A percentile compares a stretch with the other conserved stretches of the same genome.
phyloP scores from a whole-genome alignment of 805 yeast species.

The Lachancea quebecensis region DNA sequence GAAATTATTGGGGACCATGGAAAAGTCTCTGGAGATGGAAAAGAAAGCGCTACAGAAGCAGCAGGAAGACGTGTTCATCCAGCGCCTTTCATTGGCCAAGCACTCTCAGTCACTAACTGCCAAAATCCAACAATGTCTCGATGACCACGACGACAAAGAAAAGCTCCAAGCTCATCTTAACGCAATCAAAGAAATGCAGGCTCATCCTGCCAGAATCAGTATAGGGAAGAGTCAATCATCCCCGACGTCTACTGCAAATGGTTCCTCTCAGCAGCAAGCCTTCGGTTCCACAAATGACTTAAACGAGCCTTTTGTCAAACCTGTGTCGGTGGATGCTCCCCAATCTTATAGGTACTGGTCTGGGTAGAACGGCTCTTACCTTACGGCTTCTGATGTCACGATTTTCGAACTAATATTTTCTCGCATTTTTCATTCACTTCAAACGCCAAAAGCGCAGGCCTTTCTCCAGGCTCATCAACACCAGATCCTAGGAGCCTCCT shows the following conservation, averaged over 20 bases:
- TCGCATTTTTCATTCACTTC: background rate
- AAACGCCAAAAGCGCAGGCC: background rate
- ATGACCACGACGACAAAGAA: slow-evolving; percentile 17
- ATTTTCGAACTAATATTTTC: background rate
- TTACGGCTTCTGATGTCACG: background rate
- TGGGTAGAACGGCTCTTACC: slow-evolving; percentile 31
- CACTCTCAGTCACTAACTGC: slow-evolving; percentile 44
- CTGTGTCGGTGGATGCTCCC: slow-evolving; percentile 55
- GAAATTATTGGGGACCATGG: slow-evolving; percentile 50
- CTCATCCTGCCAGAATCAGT: slow-evolving; percentile 29
- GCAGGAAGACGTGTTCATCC: slow-evolving; percentile 61
- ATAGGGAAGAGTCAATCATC: slow-evolving; percentile 16
- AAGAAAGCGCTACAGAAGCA: slow-evolving; percentile 51
- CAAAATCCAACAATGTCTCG: slow-evolving; percentile 27
- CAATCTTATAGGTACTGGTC: slow-evolving; percentile 63
- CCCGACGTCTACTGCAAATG: slow-evolving; percentile 9
- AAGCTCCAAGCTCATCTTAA: slow-evolving; percentile 14
- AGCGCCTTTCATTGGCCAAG: slow-evolving; percentile 59
- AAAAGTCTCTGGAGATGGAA: slow-evolving; percentile 59
- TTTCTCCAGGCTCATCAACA: too few relatives aligned
- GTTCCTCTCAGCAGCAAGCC: slow-evolving; percentile 10
- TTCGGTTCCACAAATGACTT: slow-evolving; percentile 8
- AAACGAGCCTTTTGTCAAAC: slow-evolving; percentile 38
- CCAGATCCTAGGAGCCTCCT: too few relatives aligned
- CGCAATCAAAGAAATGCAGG: slow-evolving; percentile 23